Base-by-base conservation (phyloP, 2,329 filamentous ascomycete genomes). In the Nemania diffusa region DNA sequence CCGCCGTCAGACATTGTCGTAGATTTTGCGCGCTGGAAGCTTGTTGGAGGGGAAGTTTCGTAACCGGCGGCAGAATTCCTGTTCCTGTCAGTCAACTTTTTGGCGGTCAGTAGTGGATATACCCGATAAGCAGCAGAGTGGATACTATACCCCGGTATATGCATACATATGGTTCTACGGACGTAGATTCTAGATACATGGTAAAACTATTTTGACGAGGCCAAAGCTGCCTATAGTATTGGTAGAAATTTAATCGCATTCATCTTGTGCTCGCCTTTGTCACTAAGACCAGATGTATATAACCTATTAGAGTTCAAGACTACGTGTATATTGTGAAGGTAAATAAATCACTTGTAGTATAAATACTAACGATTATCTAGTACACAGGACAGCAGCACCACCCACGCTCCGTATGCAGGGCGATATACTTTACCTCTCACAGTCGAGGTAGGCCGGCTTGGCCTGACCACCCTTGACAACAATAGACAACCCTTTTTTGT, bases 1-100 rank as follows among this genome's bases (percentile, higher is more conserved):
- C 94, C 94, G 89, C 97, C 92, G 83, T 98, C 94, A 58, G 92
- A 92, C 94, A 98, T 97, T 50, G 27, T 71, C 20, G 60, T 24
- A 11, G 27, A 20, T 65, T 42, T 53, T 44, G 26, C 55, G 17
- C 22, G 42, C 11, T 20, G 53, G 32, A 15, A 29, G 22, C 7
- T 61, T 57, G 57, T 56, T 17, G 52, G 59, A 65, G 60, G 57
- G 69, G 63, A 65, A 62, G 62, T 62, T 59, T 51, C 55, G 59
- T 8, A 20, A 42, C n/a, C 58, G 68, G 56, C 65, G 73, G 73
- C 71, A 75, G 73, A 75, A 74, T 73, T 73, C 63, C 64, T 65
- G 60, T 34, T 50, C 17, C 52, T 37, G n/a, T 34, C 22, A 20
- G 8, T 46, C 11, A 73, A 75, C 71, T 76, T 75, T 76, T 75